Evolutionary conservation across 805 yeast species (phyloP).

Genomic region (Myxozyma geophila): DNA sequence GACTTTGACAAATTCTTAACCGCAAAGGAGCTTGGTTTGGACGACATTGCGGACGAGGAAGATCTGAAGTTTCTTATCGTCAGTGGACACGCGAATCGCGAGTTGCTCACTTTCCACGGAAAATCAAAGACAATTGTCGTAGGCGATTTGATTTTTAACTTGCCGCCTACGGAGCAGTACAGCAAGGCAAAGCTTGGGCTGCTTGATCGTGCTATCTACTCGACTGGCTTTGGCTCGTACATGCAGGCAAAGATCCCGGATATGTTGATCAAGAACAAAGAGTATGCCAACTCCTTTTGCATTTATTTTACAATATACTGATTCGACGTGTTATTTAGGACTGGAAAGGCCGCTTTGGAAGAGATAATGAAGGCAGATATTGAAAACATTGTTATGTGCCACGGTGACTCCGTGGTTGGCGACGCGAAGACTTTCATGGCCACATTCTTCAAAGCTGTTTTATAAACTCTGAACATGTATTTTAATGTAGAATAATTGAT

Average conservation of each 20-base stretch:
- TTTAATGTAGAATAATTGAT: not conserved
- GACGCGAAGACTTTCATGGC: constrained; percentile 41
- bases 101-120: constrained; percentile 57
- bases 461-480: not conserved
- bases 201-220: not conserved
- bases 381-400: constrained; percentile 57
- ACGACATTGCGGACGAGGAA: constrained; percentile 32
- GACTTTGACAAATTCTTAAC: constrained; percentile 45
- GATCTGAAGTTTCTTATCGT: constrained; percentile 60
- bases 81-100: constrained; percentile 61
- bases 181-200: not conserved
- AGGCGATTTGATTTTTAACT: constrained; percentile 65
- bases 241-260: not conserved
- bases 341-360: constrained; percentile 33
- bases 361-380: constrained; percentile 51
- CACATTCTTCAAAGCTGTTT: constrained; percentile 1
- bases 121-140: constrained; percentile 55
- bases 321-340: not conserved
- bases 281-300: constrained; percentile 1
- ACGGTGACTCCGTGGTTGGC: constrained; percentile 59
- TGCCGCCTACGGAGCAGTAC: constrained; percentile 56
- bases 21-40: constrained; percentile 45
- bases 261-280: constrained; percentile 12
- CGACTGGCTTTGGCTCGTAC: constrained; percentile 5
- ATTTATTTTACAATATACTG: not conserved